Base-by-base conservation (phyloP, 352 stramenopile genomes). In the Albugo laibachii region DNA sequence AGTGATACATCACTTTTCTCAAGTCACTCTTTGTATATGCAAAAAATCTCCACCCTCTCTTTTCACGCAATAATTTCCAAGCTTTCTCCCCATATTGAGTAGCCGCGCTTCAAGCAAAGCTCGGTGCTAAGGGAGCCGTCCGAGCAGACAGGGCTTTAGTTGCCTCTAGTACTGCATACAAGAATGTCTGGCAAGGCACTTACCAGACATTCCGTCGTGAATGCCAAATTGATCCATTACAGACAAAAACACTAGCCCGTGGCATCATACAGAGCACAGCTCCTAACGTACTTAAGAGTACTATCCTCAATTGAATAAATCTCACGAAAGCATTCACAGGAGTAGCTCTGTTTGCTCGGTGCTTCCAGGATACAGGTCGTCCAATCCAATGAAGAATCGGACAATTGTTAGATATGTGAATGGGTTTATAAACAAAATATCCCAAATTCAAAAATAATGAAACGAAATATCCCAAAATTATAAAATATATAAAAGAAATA, bases 191-290 rank as follows among this genome's bases (percentile, higher is more conserved):
- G 21, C 3, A 12, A 62, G 38, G 10, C 13, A 1, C 16, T 47
- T 38, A 0, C 36, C 50, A 20, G 34, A 20, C 20, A 43, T 49
- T 3, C 50, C 50, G 20, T 51, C 41, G 16, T 57, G 51, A 42
- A 63, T 39, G 14, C 57, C 54, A 35, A 56, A 57, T 39, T 54
- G 58, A 37, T 63, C 57, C 53, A 61, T 48, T 13, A 62, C 18
- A 8, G 52, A 37, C n/a, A 10, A 1, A 63, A 35, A 1, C 37
- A 50, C 13, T 36, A 31, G 16, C 44, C 52, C 36, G 37, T 44
- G 3, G 18, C 11, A 18, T 63, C 56, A 5, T 14, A 36, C 12
- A 20, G 27, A 6, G 55, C 31, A 10, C 47, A n/a, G 16, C 34
- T 13, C 12, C 45, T 13, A 13, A 50, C 41, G 14, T 36, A 20